A percentile compares a stretch with the other conserved stretches of the same genome.
Conservation (phyloP, 345 rosid species). For the Citrus medica region DNA sequence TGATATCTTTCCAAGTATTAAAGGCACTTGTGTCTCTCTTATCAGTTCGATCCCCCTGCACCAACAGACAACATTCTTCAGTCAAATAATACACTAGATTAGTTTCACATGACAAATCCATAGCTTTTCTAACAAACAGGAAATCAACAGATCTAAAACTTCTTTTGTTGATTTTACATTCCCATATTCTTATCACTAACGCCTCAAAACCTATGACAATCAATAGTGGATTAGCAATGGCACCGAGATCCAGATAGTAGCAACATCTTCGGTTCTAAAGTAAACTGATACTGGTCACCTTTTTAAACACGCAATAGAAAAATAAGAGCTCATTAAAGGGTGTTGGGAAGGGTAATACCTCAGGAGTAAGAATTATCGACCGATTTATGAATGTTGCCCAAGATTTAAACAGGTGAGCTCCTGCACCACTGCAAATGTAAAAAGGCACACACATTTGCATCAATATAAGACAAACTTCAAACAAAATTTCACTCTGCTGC, state of each 20-base stretch:
- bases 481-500: too few relatives aligned
- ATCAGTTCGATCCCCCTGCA: conserved; percentile 95
- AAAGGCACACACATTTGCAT: conserved; percentile 4
- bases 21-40: conserved; percentile 86
- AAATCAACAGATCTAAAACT: not conserved
- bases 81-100: not conserved
- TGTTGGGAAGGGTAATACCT: conserved; percentile 38
- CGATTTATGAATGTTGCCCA: conserved; percentile 74
- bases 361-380: conserved; percentile 79
- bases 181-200: not conserved
- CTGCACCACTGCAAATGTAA: conserved; percentile 45
- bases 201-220: not conserved
- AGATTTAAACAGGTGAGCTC: conserved; percentile 82
- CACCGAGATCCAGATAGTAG: not conserved
- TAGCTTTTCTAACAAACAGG: not conserved
- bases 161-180: not conserved
- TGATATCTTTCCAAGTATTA: conserved; percentile 96
- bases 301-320: not conserved
- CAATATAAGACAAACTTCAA: not conserved
- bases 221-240: not conserved
- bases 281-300: not conserved
- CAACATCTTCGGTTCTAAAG: not conserved
- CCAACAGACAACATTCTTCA: conserved; percentile 15
- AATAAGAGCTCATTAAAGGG: not conserved
- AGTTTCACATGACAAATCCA: not conserved